Percentiles rank a stretch among this genome's conserved stretches.
Evolutionary conservation across 257 asterid genomes (phyloP).

Genomic region (Ophiorrhiza pumila): DNA sequence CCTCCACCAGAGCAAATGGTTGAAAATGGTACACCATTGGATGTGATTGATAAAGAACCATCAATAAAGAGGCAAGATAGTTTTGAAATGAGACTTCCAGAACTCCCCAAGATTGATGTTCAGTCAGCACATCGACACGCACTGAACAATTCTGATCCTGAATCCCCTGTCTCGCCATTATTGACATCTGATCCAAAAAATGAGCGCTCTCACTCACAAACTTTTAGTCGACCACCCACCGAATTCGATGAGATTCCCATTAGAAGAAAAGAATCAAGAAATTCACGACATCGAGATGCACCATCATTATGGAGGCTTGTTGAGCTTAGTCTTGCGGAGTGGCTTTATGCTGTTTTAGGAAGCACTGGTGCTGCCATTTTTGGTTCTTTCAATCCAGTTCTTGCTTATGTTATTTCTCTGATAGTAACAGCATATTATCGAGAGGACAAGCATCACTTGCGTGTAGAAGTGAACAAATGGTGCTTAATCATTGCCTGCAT

Average conservation of each 20-base stretch:
- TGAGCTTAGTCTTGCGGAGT: constrained; percentile 98
- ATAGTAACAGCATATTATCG: constrained; percentile 79
- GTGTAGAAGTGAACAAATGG: constrained; percentile 77
- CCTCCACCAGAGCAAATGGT: constrained; percentile 88
- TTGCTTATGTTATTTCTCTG: constrained; percentile 90
- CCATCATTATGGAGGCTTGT: constrained; percentile 96
- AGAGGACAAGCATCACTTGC: constrained; percentile 52
- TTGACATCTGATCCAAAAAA: constrained; percentile 96
- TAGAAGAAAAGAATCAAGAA: constrained; percentile 45
- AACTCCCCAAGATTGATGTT: constrained; percentile 91
- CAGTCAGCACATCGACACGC: constrained; percentile 71
- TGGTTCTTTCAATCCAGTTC: constrained; percentile 92
- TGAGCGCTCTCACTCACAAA: constrained; percentile 98
- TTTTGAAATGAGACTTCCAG: constrained; percentile 91
- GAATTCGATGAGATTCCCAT: constrained; percentile 53
- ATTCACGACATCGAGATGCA: constrained; percentile 47
- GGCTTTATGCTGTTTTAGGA: constrained; percentile 98
- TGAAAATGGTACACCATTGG: constrained; percentile 69
- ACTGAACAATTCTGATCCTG: constrained; percentile 73
- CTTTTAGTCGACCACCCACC: constrained; percentile 84
- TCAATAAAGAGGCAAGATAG: constrained; percentile 96
- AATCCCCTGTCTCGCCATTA: constrained; percentile 98
- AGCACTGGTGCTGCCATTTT: constrained; percentile 96
- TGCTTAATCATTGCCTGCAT: constrained; percentile 90
- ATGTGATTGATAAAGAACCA: constrained; percentile 70